Percentiles rank a stretch among this genome's conserved stretches.
Evolutionary conservation across 345 rosid species (phyloP).

Genomic region (Linum trigynum): DNA sequence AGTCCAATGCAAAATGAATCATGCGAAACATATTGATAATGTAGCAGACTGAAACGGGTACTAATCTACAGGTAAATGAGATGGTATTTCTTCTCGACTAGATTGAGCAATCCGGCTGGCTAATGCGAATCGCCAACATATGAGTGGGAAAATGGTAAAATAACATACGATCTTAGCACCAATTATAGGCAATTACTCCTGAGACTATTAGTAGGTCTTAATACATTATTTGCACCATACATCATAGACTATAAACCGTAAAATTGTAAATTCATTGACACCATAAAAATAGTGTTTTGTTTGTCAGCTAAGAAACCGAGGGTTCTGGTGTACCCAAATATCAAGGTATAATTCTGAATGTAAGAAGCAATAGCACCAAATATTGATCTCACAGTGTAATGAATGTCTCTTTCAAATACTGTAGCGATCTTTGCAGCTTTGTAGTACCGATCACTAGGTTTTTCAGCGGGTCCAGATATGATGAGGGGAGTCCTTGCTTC

Average conservation of each 20-base stretch:
- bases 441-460: slow-evolving; percentile 84
- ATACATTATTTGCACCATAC: not conserved
- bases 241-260: not conserved
- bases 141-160: not conserved
- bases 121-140: not conserved
- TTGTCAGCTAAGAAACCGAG: not conserved
- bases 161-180: not conserved
- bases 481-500: slow-evolving; percentile 98
- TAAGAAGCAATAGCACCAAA: not conserved
- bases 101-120: not conserved
- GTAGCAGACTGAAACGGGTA: no score
- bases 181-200: not conserved
- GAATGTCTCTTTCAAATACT: slow-evolving; percentile 83
- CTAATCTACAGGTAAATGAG: not conserved
- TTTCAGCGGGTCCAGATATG: slow-evolving; percentile 93
- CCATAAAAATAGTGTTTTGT: not conserved
- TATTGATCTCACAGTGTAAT: slow-evolving; percentile 64
- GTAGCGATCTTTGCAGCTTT: slow-evolving; percentile 90
- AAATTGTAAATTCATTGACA: no score
- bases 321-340: not conserved
- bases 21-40: no score
- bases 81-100: not conserved
- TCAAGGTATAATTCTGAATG: not conserved
- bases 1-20: not conserved
- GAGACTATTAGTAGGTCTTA: not conserved